Percentiles rank a stretch among this genome's conserved stretches.
These are phyloP conservation scores for Monosporascus sp. DNA, from an alignment of 2,329 filamentous ascomycete genomes.

Conservation along the genomic window DNA sequence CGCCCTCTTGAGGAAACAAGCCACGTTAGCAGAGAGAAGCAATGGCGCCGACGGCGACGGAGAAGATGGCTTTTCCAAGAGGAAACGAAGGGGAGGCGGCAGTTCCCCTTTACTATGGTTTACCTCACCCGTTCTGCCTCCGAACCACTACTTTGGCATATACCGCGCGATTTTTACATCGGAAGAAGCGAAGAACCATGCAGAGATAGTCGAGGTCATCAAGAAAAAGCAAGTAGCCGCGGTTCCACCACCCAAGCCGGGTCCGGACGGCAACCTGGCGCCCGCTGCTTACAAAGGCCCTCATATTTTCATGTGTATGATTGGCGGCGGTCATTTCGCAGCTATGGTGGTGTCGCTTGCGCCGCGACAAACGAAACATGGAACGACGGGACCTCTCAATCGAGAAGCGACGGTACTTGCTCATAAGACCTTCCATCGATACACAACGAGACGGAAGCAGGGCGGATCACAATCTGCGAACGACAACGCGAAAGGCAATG, in stretches of 20 bases:
- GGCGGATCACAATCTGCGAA: conserved; percentile 92
- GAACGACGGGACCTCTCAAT: conserved; percentile 64
- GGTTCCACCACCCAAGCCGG: conserved; percentile 44
- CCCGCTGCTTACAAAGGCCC: conserved; percentile 60
- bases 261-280: conserved; percentile 53
- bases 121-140: conserved; percentile 65
- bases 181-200: conserved; percentile 61
- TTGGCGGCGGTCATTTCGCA: conserved; percentile 94
- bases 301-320: conserved; percentile 97
- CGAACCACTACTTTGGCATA: conserved; percentile 75
- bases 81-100: conserved; percentile 49
- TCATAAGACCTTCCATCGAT: conserved; percentile 96
- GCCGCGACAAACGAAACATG: conserved; percentile 68
- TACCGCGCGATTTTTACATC: conserved; percentile 77
- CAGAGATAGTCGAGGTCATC: conserved; percentile 61
- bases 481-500: conserved; percentile 87
- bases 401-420: conserved; percentile 82
- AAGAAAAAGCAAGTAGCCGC: conserved; percentile 72
- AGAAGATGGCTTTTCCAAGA: conserved; percentile 41
- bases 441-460: conserved; percentile 93
- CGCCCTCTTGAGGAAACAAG: conserved; percentile 76
- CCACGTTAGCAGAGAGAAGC: conserved; percentile 57
- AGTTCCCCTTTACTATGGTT: conserved; percentile 84
- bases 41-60: conserved; percentile 42
- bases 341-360: conserved; percentile 90